Base-by-base conservation (phyloP, 1,284 basidiomycete species). In the Irpex sp. region DNA sequence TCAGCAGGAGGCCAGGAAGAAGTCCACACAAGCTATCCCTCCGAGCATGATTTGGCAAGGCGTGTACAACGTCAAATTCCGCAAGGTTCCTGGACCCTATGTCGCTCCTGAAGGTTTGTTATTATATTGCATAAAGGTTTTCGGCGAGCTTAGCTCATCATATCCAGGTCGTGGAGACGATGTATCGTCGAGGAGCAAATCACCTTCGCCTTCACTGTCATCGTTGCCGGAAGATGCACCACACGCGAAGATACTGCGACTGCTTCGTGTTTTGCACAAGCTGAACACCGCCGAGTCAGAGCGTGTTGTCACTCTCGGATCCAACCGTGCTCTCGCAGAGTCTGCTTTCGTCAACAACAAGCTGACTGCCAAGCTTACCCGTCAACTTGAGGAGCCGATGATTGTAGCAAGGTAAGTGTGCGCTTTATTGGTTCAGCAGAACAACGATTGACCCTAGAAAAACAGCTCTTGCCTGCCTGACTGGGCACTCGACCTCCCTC, bases 361-460 rank as follows among this genome's bases (percentile, higher is more conserved):
- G 77, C 79, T 99, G 53, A 96, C 95, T 0, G 97, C 97, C 21
- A 99, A 99, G 75, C 83, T 99, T 42, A 96, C 94, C n/a, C 85
- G 97, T 47, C 97, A 99, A 73, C 75, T 99, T 42, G 96, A 99
- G 69, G 97, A 99, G 74, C 94, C 94, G 0, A 97, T 99, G 93
- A 96, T 99, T 65, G 92, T 99, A 47, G 97, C 96, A 0, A 96
- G 92, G 92, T 92, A 67, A 64, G 78, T 66, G 58, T 33, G 21
- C 4, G 61, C 59, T 21, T 63, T 54, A 2, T 33, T 60, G 1
- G 16, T 49, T 45, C 23, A 47, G 59, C 10, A 14, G 53, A 19
- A 2, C 18, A 54, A 55, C 9, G 57, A 28, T 49, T n/a, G 62
- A 39, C 56, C 23, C 35, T 10, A 3, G 23, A 59, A 28, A 59